Evolutionary conservation across 805 yeast species (phyloP).

Genomic region (Ogataea trehalophila): DNA sequence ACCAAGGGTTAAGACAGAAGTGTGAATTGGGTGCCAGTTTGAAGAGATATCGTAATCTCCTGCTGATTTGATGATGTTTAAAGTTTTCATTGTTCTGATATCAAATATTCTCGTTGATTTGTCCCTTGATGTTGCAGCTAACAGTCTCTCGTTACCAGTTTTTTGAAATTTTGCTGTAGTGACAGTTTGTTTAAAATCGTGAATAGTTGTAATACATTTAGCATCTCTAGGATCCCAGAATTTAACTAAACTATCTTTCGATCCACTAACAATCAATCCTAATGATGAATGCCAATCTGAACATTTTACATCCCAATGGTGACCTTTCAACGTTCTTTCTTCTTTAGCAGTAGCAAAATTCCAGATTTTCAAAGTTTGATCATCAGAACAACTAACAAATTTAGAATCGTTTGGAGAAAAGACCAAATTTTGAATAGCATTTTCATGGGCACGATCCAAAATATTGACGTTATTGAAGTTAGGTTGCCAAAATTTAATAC

Average conservation of each 20-base stretch:
- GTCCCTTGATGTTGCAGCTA: conserved; percentile 88
- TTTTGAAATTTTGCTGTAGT: conserved; percentile 75
- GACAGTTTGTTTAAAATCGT: conserved; percentile 94
- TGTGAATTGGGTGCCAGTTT: conserved; percentile 90
- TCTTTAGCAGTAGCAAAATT: conserved; percentile 84
- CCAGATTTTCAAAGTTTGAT: conserved; percentile 87
- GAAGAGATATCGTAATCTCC: conserved; percentile 81
- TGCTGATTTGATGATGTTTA: conserved; percentile 61
- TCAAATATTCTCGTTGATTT: conserved; percentile 85
- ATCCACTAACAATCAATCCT: conserved; percentile 87
- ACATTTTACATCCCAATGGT: conserved; percentile 98
- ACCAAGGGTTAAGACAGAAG: conserved; percentile 75
- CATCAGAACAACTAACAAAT: conserved; percentile 93
- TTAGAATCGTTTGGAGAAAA: conserved; percentile 89
- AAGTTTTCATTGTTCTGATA: conserved; percentile 75
- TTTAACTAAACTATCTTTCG: conserved; percentile 89
- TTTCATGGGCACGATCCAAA: conserved; percentile 63
- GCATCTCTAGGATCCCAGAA: conserved; percentile 94
- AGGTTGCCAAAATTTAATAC: conserved; percentile 94
- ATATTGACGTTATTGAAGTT: conserved; percentile 94
- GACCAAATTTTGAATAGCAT: conserved; percentile 79
- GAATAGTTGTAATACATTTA: conserved; percentile 69
- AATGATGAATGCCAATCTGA: conserved; percentile 94
- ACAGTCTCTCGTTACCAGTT: conserved; percentile 60
- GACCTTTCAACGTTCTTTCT: conserved; percentile 79